Evolutionary conservation across 2,329 filamentous ascomycete genomes (phyloP).

Genomic region (Botrytis aclada): DNA sequence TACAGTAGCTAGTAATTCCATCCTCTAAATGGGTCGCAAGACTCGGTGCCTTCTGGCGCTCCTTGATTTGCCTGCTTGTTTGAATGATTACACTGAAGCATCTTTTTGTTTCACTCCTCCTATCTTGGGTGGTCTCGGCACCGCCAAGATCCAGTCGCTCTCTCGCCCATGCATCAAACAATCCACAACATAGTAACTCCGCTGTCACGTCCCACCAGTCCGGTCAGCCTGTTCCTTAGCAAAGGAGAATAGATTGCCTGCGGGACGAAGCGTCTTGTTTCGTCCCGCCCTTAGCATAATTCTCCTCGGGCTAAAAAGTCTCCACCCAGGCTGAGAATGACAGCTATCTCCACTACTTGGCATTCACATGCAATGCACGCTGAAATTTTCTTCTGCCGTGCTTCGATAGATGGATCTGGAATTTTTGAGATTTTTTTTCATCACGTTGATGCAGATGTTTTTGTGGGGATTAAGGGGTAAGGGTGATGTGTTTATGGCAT

Average conservation of each 20-base stretch:
- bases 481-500: slow-evolving; percentile 1
- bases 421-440: background rate
- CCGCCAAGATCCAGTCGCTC: background rate
- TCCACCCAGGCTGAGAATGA: background rate
- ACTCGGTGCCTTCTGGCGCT: slow-evolving; percentile 12
- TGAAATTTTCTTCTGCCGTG: slow-evolving; percentile 6
- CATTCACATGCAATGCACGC: background rate
- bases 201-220: slow-evolving; percentile 7
- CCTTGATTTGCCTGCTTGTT: background rate
- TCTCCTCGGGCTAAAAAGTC: background rate
- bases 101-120: background rate
- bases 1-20: slow-evolving; percentile 15
- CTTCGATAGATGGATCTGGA: background rate
- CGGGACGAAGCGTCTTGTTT: background rate
- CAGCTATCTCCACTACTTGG: background rate
- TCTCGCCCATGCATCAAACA: background rate
- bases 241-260: background rate
- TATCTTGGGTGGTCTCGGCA: background rate
- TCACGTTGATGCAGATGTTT: background rate
- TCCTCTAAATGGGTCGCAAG: slow-evolving; percentile 13
- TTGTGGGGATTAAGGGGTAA: background rate
- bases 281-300: background rate
- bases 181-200: background rate
- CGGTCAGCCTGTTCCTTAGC: background rate
- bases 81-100: background rate